Percentiles rank a stretch among this genome's conserved stretches.
Conservation (phyloP, 345 rosid species). For the Sisymbrium altissimum region DNA sequence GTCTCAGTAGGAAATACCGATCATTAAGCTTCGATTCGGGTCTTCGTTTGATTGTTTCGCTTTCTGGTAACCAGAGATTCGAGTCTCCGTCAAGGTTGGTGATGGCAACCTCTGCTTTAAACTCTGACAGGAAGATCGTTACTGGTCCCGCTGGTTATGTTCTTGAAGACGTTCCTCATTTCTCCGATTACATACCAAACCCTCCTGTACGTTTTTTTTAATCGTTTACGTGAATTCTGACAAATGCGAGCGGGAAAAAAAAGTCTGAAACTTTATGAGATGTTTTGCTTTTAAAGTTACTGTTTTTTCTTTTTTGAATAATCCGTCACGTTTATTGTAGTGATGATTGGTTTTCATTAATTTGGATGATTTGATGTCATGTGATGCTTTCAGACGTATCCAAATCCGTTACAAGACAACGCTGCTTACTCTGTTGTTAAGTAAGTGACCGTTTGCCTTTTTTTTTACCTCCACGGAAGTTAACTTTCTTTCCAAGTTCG, state of each 20-base stretch:
- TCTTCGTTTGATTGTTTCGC: constrained; percentile 30
- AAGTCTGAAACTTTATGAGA: constrained; percentile 9
- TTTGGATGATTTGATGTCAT: not conserved
- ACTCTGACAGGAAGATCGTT: constrained; percentile 43
- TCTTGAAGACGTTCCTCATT: constrained; percentile 94
- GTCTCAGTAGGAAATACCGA: constrained; percentile 24
- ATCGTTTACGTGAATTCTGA: not conserved
- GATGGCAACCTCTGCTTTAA: constrained; percentile 24
- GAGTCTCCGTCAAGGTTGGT: constrained; percentile 28
- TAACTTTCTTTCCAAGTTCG: not conserved
- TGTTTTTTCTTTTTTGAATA: not conserved
- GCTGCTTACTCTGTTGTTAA: constrained; percentile 87
- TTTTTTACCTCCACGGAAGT: not conserved
- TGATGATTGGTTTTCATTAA: not conserved
- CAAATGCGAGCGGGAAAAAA: constrained; percentile 22
- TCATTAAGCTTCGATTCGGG: constrained; percentile 39
- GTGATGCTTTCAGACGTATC: constrained; percentile 53
- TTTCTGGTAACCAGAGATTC: constrained; percentile 19
- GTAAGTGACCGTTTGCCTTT: constrained; percentile 45
- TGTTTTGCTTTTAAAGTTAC: not conserved
- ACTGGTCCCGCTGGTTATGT: constrained; percentile 73
- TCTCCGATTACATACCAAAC: constrained; percentile 65
- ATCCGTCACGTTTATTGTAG: not conserved
- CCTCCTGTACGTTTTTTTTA: constrained; percentile 49
- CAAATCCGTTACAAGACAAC: constrained; percentile 86